phyloP scores from a whole-genome alignment of 2,329 filamentous ascomycete genomes.

The Phaeoacremonium minimum region DNA sequence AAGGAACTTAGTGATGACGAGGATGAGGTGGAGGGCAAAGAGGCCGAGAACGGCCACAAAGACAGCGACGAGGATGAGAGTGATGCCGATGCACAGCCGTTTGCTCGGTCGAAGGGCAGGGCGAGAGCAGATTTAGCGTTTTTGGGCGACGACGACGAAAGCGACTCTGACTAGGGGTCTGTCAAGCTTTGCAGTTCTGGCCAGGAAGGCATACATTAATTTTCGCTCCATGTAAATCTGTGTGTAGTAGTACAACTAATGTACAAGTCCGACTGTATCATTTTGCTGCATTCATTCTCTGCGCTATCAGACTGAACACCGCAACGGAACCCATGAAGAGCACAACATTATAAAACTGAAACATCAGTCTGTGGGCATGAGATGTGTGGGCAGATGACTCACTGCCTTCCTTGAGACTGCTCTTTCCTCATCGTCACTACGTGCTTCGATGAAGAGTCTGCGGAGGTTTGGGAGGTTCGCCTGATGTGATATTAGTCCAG shows the following conservation, averaged over 20 bases:
- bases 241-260: neutral
- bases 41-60: constrained; percentile 17
- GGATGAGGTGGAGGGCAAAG: constrained; percentile 22
- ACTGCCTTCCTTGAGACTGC: constrained; percentile 92
- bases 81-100: constrained; percentile 22
- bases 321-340: constrained; percentile 96
- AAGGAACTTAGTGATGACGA: constrained; percentile 31
- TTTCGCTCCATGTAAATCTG: neutral
- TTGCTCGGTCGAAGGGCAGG: constrained; percentile 33
- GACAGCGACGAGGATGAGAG: constrained; percentile 21
- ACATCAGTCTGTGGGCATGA: neutral
- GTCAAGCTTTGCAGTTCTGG: neutral
- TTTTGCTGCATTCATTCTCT: constrained; percentile 64
- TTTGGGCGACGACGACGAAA: constrained; percentile 65
- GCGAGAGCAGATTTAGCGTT: constrained; percentile 55
- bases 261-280: constrained; percentile 10
- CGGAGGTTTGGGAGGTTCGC: constrained; percentile 12
- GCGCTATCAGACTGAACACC: constrained; percentile 88
- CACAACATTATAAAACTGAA: constrained; percentile 95
- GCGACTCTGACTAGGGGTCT: constrained; percentile 55
- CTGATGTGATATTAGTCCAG: constrained; percentile 2
- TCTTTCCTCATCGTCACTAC: constrained; percentile 55
- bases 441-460: constrained; percentile 6
- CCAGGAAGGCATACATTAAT: neutral
- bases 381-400: constrained; percentile 28